A percentile compares a stretch with the other conserved stretches of the same genome.
These are phyloP conservation scores for Gynandropsis gynandra DNA, from an alignment of 345 rosid genomes.

Conservation along the genomic window DNA sequence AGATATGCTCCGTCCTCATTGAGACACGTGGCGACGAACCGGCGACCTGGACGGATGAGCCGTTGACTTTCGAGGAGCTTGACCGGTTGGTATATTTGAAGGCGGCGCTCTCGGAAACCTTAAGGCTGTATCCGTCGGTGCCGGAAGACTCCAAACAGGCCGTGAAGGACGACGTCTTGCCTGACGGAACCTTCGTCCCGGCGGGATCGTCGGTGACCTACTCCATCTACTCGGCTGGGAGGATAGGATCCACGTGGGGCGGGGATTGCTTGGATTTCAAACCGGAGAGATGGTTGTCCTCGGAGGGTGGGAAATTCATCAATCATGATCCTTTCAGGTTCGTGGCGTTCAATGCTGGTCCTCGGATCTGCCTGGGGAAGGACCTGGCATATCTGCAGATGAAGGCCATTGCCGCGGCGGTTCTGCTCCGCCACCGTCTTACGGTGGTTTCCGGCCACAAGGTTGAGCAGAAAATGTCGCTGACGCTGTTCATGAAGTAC, in stretches of 20 bases:
- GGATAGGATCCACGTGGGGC: conserved; percentile 61
- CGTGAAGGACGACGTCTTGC: conserved; percentile 48
- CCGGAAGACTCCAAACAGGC: conserved; percentile 67
- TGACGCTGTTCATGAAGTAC: conserved; percentile 65
- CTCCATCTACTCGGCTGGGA: conserved; percentile 57
- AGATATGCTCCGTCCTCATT: conserved; percentile 38
- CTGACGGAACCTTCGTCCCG: conserved; percentile 65
- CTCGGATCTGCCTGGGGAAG: conserved; percentile 62
- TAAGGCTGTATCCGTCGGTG: conserved; percentile 68
- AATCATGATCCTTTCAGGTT: conserved; percentile 48
- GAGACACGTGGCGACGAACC: conserved; percentile 51
- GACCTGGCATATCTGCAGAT: conserved; percentile 64
- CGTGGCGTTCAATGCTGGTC: conserved; percentile 71
- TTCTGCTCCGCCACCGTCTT: conserved; percentile 47
- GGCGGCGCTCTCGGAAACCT: conserved; percentile 64
- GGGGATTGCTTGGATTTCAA: conserved; percentile 55
- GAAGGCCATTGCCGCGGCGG: conserved; percentile 66
- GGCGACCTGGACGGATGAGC: conserved; percentile 47
- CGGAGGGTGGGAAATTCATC: conserved; percentile 35
- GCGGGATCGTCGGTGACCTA: conserved; percentile 65
- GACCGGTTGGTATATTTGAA: conserved; percentile 53
- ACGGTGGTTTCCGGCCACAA: conserved; percentile 44
- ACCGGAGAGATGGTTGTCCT: conserved; percentile 66
- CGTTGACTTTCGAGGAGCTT: conserved; percentile 46
- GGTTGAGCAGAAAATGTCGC: conserved; percentile 81